Evolutionary conservation across 805 yeast species (phyloP).

Genomic region (Candida coleopterorum): DNA sequence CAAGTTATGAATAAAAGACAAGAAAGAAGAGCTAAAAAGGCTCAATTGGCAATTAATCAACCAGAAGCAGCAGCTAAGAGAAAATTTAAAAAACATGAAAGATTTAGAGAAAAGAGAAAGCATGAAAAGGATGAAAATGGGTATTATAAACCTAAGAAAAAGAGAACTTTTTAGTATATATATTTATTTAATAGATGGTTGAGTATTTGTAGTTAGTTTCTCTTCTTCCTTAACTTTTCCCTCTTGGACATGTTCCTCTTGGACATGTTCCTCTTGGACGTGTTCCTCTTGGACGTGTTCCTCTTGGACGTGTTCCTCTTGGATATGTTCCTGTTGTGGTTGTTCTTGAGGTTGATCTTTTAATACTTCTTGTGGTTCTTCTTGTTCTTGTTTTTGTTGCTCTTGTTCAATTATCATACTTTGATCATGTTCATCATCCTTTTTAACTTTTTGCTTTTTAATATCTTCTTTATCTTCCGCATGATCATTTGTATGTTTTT

Average conservation of each 20-base stretch:
- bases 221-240: too few relatives aligned
- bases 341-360: not conserved
- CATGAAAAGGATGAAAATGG: constrained; percentile 74
- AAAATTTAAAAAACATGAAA: constrained; percentile 70
- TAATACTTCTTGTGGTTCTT: not conserved
- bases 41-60: constrained; percentile 67
- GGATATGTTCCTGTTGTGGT: too few relatives aligned
- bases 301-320: too few relatives aligned
- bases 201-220: too few relatives aligned
- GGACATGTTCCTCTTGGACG: too few relatives aligned
- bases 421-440: constrained; percentile 1
- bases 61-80: constrained; percentile 82
- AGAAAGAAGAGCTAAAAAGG: constrained; percentile 71
- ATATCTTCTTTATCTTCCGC: constrained; percentile 6
- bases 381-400: not conserved
- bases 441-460: constrained; percentile 6
- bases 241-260: too few relatives aligned
- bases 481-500: constrained; percentile 14
- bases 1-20: constrained; percentile 57
- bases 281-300: too few relatives aligned
- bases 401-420: not conserved
- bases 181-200: not conserved
- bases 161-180: constrained; percentile 14
- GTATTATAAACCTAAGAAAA: constrained; percentile 61
- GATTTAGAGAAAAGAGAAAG: constrained; percentile 73